Evolutionary conservation across 2,329 filamentous ascomycete genomes (phyloP), one percentile per base, ranked within the genome.

Genomic region (Clonostachys solani): DNA sequence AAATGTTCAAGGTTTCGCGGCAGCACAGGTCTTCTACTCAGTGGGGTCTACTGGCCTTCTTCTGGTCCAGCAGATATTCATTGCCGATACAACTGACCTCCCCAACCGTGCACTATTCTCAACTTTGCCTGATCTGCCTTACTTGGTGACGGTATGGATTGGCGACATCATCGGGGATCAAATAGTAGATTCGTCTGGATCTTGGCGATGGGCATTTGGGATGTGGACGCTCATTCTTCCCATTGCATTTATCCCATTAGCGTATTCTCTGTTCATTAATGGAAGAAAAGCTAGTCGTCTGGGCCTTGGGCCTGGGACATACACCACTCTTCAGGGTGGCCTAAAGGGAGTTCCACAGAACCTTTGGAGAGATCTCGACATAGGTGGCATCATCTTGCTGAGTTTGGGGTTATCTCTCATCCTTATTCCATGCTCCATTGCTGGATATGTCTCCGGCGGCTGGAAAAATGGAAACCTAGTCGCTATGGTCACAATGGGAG

Each of bases 1-100:
- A 38, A 79, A 74, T 49, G 75, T 84, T 35, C 62, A 75, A 47
- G 76, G 73, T 2, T 80, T 75, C 45, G 67, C 74, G 2, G 72
- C 71, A 3, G 77, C 75, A 0, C 75, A 83, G 56, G 76, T 84
- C 37, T 83, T 85, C 60, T 84, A 83, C 56, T 74, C 80, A 3
- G 75, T 80, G 12, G 81, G 80, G 4, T 72, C 66, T 40, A 82
- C 78, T 1, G 80, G 79, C 9, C 64, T 83, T 7, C 73, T 74
- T 41, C 86, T 84, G 54, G 74, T 77, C 18, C 77, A 83, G 56
- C 81, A 85, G 57, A 77, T 86, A 37, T 82, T 86, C 59, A 76
- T 85, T 43, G 82, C 82, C 33, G 81, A 86, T 59, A 81, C 78
- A 1, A 83, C 76, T 43, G 73, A 78, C 52, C 62, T 85, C 40